Evolutionary conservation across 257 asterid species (phyloP), one percentile per base, ranked within the genome.

Genomic region (Jacaranda mimosifolia): DNA sequence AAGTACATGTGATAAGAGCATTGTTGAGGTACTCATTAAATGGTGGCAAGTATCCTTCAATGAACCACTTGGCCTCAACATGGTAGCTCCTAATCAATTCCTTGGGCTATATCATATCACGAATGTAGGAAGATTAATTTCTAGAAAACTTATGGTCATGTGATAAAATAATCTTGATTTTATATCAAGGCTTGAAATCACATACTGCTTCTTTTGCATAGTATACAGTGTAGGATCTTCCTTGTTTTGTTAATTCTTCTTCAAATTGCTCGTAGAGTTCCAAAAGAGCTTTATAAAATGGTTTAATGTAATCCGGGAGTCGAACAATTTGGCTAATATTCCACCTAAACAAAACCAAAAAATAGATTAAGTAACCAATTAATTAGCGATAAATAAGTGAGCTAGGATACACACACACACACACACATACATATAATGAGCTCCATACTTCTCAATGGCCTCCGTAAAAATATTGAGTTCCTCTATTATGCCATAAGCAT

Each of bases 261-360:
- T 81, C 77, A 14, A 66, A 63, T 4, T 74, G 77, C 1, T 77
- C 58, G n/a, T 70, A 68, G 4, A 82, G 68, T 7, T 80, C 43
- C 13, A 85, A 12, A 32, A 85, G 70, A 9, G 64, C 78, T 12
- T 6, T 9, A 19, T 77, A 81, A 2, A 40, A 26, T 17, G 42
- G 55, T 18, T 84, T 78, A 80, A 84, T 78, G 56, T 81, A 84
- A 1, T 42, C 46, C 46, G 46, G 46, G 46, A 42, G 46, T 5
- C 46, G 9, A 42, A 3, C 8, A 5, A 75, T 43, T 17, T 66
- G 77, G 3, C 48, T 40, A 4, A 51, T 12, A 49, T 80, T 80
- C 89, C 89, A 85, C 69, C 89, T 85, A 15, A 12, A 9, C 4
- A 26, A 36, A 13, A 51, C 43, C 36, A n/a, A 9, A 51, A 39